phyloP scores from a whole-genome alignment of 139 green algal species.

The Edaphochlamys debaryana region DNA sequence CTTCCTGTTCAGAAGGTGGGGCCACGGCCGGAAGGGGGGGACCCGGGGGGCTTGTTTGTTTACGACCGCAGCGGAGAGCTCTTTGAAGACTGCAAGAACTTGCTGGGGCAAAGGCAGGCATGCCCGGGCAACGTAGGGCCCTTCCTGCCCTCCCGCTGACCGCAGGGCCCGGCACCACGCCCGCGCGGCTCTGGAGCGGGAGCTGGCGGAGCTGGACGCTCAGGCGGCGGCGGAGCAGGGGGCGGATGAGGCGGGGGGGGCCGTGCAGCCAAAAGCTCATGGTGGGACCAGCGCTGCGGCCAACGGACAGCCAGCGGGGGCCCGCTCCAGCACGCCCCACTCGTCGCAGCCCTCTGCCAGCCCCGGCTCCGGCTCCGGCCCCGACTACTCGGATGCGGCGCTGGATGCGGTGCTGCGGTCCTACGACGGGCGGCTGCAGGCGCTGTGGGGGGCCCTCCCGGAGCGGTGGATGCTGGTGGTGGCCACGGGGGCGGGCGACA shows the following conservation, averaged over 20 bases:
- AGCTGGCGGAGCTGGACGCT: background rate
- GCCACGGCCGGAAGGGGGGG: background rate
- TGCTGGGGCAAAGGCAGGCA: too few relatives aligned
- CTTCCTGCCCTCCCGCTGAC: too few relatives aligned
- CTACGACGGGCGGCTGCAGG: conserved; percentile 41
- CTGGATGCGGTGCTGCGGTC: conserved; percentile 28
- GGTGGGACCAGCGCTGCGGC: background rate
- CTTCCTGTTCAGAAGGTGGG: conserved; percentile 46
- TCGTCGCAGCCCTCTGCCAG: too few relatives aligned
- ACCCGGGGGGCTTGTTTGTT: background rate
- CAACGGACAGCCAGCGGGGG: background rate
- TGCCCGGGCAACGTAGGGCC: too few relatives aligned
- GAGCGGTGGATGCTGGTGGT: conserved; percentile 72
- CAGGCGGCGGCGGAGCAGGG: background rate
- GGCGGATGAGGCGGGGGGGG: background rate
- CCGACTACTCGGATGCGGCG: conserved; percentile 41
- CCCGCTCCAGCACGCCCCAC: too few relatives aligned
- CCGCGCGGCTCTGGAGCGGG: background rate
- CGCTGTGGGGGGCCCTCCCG: conserved; percentile 59
- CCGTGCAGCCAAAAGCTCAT: background rate
- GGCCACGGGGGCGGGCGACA: conserved; percentile 73
- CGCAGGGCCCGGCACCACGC: conserved; percentile 22
- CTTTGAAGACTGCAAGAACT: too few relatives aligned
- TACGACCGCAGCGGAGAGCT: too few relatives aligned
- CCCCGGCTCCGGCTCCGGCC: background rate